Base-by-base conservation (phyloP, 306 rosid species). In the Cicer judaicum region DNA sequence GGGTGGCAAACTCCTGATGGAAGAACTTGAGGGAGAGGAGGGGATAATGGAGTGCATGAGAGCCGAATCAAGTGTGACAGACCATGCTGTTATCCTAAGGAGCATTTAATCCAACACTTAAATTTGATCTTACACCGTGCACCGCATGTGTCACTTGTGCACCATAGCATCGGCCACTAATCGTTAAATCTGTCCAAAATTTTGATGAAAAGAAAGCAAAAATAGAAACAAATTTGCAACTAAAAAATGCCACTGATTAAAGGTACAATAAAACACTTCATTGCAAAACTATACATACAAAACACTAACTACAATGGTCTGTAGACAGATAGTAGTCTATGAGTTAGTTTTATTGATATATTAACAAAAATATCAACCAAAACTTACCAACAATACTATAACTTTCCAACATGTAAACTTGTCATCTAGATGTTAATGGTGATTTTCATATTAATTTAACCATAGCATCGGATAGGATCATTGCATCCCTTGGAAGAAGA, bases 401-500 rank as follows among this genome's bases (percentile, higher is more conserved):
- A 3, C 36, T 54, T 53, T 73, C 64, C 54, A 77, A 19, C 76
- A 57, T 59, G 63, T 19, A 59, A 62, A 82, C 19, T 4, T 8
- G 24, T 55, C 49, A 60, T 39, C 66, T 1, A 39, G 21, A n/a
- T 15, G 54, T 36, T 46, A 7, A 5, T 47, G 6, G 11, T 29
- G 71, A 50, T 73, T 44, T 13, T 12, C 43, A 55, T 74, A 41
- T 10, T 6, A 55, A 55, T 52, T 74, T 80, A 91, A 82, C 98
- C 98, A 6, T 93, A 93, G 90, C 98, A 93, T 73, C 97, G 88
- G 62, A 91, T 91, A 8, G 97, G 96, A 73, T 93, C 97, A 2
- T 88, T 93, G 80, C 98, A 91, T 40, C 96, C 96, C 80, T 93
- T 93, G 4, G 71, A 70, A 42, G 96, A 38, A 64, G 98, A 93